Percentiles rank a stretch among this genome's conserved stretches.
Conservation (phyloP, 495 filamentous ascomycete genomes). For the Staphylotrichum tortipilum region DNA sequence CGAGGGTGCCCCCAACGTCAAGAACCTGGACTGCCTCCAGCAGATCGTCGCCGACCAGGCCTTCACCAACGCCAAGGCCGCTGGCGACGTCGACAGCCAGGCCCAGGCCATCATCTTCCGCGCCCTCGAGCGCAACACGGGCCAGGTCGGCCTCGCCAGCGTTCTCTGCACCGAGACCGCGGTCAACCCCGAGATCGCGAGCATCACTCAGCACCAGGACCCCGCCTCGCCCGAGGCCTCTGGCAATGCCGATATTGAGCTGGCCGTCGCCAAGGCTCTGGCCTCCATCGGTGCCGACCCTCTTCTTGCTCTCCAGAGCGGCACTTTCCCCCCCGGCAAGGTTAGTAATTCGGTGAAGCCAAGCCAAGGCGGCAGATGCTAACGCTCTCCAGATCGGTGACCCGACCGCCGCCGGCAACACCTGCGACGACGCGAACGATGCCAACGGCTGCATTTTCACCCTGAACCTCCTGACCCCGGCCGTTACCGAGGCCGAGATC, state of each 20-base stretch:
- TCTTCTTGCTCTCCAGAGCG: constrained; percentile 43
- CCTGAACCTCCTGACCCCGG: constrained; percentile 49
- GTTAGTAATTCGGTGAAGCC: constrained; percentile 15
- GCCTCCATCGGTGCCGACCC: constrained; percentile 51
- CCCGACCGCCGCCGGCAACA: constrained; percentile 48
- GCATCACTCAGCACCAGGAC: constrained; percentile 58
- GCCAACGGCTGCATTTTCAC: constrained; percentile 54
- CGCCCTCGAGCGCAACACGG: constrained; percentile 57
- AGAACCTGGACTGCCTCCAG: constrained; percentile 55
- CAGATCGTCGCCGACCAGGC: constrained; percentile 60
- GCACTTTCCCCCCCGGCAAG: constrained; percentile 52
- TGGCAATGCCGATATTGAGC: constrained; percentile 47
- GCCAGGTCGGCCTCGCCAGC: constrained; percentile 45
- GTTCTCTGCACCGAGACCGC: constrained; percentile 50
- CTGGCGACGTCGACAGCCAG: constrained; percentile 48
- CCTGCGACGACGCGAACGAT: constrained; percentile 46
- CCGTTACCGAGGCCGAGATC: constrained; percentile 49
- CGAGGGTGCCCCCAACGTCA: constrained; percentile 46
- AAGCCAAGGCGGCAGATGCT: neutral
- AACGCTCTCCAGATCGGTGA: constrained; percentile 38
- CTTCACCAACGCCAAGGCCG: constrained; percentile 60
- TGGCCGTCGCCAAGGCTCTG: constrained; percentile 47
- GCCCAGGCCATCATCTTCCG: constrained; percentile 52
- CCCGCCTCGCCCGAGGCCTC: constrained; percentile 45
- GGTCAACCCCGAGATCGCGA: constrained; percentile 60